Evolutionary conservation across 768 basidiomycete genomes (phyloP).

Genomic region (Pholiota conissans): DNA sequence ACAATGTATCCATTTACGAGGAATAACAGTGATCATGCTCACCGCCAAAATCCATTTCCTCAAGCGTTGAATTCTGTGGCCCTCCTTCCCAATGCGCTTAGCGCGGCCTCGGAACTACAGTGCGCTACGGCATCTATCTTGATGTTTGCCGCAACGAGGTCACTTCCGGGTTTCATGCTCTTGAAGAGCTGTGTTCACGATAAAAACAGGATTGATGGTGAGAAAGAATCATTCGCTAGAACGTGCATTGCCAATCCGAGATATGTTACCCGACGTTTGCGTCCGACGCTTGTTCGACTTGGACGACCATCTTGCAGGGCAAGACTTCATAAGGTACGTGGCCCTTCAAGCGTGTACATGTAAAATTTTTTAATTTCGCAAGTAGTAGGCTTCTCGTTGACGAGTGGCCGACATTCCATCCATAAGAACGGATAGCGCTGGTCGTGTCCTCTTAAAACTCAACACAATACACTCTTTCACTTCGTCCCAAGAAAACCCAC

Average conservation of each 20-base stretch:
- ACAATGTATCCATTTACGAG: no score
- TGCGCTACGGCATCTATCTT: neutral
- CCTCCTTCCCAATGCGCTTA: neutral
- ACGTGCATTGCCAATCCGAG: neutral
- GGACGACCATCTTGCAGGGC: neutral
- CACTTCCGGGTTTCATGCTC: neutral
- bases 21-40: no score
- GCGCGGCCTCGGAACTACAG: neutral
- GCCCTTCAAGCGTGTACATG: neutral
- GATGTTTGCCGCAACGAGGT: neutral
- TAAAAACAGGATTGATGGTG: neutral
- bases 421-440: constrained; percentile 13
- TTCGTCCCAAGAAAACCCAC: neutral
- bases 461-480: neutral
- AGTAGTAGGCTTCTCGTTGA: constrained; percentile 2
- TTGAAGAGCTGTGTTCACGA: neutral
- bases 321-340: neutral
- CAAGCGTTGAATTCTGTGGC: no score
- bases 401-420: neutral
- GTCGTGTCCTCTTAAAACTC: constrained; percentile 10
- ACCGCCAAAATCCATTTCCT: no score
- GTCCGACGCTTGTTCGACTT: neutral
- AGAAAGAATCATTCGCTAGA: neutral
- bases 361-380: neutral
- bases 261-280: neutral